These are phyloP conservation scores for Lonicera japonica DNA, from an alignment of 129 eudicot genomes.

Conservation along the genomic window DNA sequence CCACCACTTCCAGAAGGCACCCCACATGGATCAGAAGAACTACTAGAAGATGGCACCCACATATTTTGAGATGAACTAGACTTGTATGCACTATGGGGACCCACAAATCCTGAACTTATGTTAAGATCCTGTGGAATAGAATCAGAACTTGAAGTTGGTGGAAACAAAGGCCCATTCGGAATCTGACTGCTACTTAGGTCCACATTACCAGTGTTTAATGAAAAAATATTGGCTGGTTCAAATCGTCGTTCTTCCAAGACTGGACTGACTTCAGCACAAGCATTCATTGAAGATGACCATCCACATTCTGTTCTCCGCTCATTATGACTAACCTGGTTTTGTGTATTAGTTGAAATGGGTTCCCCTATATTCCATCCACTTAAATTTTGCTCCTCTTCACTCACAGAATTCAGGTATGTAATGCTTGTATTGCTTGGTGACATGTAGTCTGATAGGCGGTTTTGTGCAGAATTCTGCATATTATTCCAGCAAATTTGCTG, in stretches of 20 bases:
- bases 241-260: slow-evolving; percentile 31
- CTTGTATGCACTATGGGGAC: slow-evolving; percentile 19
- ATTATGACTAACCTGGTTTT: slow-evolving; percentile 15
- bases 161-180: slow-evolving; percentile 24
- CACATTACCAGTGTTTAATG: slow-evolving; percentile 34
- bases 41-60: slow-evolving; percentile 22
- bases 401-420: slow-evolving; percentile 28
- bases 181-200: slow-evolving; percentile 32
- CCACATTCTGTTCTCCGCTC: slow-evolving; percentile 33
- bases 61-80: slow-evolving; percentile 24
- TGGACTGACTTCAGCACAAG: slow-evolving; percentile 24
- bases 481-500: slow-evolving; percentile 54
- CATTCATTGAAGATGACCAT: slow-evolving; percentile 44
- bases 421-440: slow-evolving; percentile 22
- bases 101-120: slow-evolving; percentile 32
- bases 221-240: slow-evolving; percentile 32
- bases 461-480: slow-evolving; percentile 35
- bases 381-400: slow-evolving; percentile 31
- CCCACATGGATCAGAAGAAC: slow-evolving; percentile 47
- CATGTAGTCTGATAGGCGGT: slow-evolving; percentile 36
- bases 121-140: slow-evolving; percentile 36
- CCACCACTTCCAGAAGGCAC: slow-evolving; percentile 25
- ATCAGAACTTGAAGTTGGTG: slow-evolving; percentile 28
- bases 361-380: slow-evolving; percentile 61
- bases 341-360: slow-evolving; percentile 48